Percentiles rank a stretch among this genome's conserved stretches.
Conservation (phyloP, 306 rosid genomes). For the Abrus precatorius region DNA sequence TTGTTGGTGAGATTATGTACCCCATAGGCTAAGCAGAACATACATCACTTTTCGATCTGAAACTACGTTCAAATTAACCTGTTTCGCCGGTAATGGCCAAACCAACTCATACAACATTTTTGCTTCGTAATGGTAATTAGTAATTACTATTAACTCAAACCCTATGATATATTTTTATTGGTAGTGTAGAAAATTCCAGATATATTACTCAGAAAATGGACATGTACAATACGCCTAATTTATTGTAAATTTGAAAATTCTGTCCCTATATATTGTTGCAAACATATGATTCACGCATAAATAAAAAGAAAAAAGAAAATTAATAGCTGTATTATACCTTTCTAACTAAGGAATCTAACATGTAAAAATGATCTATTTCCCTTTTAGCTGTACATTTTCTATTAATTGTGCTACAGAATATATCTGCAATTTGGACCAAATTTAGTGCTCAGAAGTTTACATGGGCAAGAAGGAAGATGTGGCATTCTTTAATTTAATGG, state of each 20-base stretch:
- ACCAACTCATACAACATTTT: not conserved
- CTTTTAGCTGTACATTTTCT: not conserved
- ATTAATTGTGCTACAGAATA: not conserved
- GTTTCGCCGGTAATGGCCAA: not conserved
- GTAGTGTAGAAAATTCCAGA: not conserved
- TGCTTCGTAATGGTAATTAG: not conserved
- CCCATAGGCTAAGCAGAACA: no score
- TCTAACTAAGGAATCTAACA: no score
- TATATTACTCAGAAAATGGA: no score
- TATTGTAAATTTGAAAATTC: no score
- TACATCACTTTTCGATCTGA: not conserved
- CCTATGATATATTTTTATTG: not conserved
- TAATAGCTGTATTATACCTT: no score
- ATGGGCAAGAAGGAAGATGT: not conserved
- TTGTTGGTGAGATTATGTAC: no score
- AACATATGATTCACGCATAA: no score
- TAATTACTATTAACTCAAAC: not conserved
- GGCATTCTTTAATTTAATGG: not conserved
- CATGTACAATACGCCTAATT: no score
- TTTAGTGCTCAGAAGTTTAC: not conserved
- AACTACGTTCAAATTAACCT: not conserved
- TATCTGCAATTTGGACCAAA: not conserved
- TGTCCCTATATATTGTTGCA: no score
- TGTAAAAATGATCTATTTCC: no score
- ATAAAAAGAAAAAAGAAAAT: no score